These are phyloP conservation scores for Kluyveromyces siamensis DNA, from an alignment of 805 yeast species.

Conservation along the genomic window DNA sequence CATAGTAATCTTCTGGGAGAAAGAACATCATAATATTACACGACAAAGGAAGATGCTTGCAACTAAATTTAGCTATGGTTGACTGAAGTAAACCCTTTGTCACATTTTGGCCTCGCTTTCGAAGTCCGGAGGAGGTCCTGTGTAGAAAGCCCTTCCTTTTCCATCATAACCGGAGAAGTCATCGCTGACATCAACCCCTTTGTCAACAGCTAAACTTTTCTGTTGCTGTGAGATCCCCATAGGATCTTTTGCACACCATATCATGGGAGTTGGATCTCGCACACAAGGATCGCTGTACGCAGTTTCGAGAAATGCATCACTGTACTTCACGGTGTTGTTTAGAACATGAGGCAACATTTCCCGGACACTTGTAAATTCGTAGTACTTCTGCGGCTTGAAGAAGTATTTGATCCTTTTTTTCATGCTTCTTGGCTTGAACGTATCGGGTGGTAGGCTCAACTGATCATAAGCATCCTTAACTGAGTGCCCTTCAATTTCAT, in stretches of 20 bases:
- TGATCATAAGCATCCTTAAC: conserved; percentile 9
- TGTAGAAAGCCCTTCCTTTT: conserved; percentile 42
- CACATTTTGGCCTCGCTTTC: conserved; percentile 27
- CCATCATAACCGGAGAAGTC: conserved; percentile 50
- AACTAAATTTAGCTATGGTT: neutral
- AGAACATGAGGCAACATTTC: conserved; percentile 28
- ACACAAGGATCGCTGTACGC: conserved; percentile 27
- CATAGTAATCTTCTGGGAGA: no score
- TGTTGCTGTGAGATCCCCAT: conserved; percentile 58
- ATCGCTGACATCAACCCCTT: conserved; percentile 44
- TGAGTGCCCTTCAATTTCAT: conserved; percentile 16
- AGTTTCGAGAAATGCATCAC: conserved; percentile 21
- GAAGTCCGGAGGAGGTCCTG: conserved; percentile 66
- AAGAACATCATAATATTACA: no score
- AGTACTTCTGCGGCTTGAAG: conserved; percentile 38
- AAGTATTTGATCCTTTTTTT: conserved; percentile 26
- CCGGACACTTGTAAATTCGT: conserved; percentile 39
- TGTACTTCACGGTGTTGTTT: conserved; percentile 28
- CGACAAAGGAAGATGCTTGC: no score
- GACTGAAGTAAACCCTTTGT: neutral
- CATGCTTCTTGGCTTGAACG: conserved; percentile 10
- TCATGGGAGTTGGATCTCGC: conserved; percentile 35
- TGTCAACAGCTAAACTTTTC: conserved; percentile 45
- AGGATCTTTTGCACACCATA: conserved; percentile 66
- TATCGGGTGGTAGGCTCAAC: conserved; percentile 20